phyloP scores from a whole-genome alignment of 164 flowering plant genomes.

The Vitis cinerea region DNA sequence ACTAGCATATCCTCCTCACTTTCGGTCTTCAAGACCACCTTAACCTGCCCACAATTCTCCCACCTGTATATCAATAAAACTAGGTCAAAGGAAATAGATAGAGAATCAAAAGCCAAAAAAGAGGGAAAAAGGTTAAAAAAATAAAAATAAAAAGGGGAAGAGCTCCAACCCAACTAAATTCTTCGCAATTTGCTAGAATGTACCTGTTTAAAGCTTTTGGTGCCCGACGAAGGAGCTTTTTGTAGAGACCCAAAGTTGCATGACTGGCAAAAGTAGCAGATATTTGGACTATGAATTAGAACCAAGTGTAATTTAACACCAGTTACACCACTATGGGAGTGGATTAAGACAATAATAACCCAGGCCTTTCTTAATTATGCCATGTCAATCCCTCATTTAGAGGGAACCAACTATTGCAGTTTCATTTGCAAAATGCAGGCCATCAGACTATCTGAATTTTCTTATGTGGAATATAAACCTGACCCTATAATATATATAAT shows the following conservation, averaged over 20 bases:
- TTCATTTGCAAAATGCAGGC: background rate
- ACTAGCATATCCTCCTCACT: constrained; percentile 85
- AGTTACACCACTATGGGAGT: background rate
- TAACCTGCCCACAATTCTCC: constrained; percentile 99
- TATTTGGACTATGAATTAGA: background rate
- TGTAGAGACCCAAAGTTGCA: constrained; percentile 92
- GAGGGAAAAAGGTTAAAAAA: background rate
- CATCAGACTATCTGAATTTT: background rate
- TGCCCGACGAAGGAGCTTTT: constrained; percentile 74
- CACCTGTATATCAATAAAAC: constrained; percentile 56
- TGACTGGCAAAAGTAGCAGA: constrained; percentile 46
- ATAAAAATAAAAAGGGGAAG: background rate
- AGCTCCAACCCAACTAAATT: background rate
- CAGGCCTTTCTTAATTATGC: background rate
- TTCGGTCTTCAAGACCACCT: constrained; percentile 91
- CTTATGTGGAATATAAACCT: background rate
- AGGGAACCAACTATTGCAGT: background rate
- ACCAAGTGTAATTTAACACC: constrained; percentile 4
- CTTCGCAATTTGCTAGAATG: background rate
- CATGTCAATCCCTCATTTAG: background rate
- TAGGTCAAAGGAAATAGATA: background rate
- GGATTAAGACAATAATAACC: background rate
- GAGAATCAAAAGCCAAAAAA: background rate
- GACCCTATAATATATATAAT: background rate
- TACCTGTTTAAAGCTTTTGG: constrained; percentile 88